Conservation (phyloP, 148 eudicot species). For the Dysphania ambrosioides region DNA sequence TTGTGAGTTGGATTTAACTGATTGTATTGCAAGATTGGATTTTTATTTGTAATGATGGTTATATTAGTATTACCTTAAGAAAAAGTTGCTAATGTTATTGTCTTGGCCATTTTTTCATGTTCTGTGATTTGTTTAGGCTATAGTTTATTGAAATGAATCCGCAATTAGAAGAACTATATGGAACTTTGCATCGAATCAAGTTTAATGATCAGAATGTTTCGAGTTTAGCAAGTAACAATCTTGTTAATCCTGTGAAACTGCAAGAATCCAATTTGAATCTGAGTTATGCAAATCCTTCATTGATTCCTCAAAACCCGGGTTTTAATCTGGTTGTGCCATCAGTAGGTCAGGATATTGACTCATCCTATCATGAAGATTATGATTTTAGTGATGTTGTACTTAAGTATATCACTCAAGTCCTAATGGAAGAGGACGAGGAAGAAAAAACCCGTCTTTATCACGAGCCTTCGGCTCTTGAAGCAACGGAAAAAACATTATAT, state of each 20-base stretch:
- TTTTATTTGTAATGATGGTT: background rate
- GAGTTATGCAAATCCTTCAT: constrained; percentile 10
- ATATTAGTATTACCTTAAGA: background rate
- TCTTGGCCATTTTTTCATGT: background rate
- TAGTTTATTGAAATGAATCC: constrained; percentile 41
- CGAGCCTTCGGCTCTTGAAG: constrained; percentile 60
- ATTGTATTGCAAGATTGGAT: background rate
- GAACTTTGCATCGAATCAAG: constrained; percentile 44
- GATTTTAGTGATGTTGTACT: constrained; percentile 64
- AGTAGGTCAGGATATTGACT: constrained; percentile 18
- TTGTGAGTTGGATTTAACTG: background rate
- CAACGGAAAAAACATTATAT: constrained; percentile 60
- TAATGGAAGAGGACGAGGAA: constrained; percentile 70
- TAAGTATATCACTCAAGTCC: constrained; percentile 60
- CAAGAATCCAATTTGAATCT: constrained; percentile 25
- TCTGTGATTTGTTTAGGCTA: constrained; percentile 17
- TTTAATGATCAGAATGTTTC: constrained; percentile 35
- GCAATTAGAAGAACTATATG: constrained; percentile 41
- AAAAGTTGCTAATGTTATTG: constrained; percentile 1
- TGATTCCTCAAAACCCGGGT: constrained; percentile 28
- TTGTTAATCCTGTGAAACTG: constrained; percentile 18
- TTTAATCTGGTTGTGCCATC: constrained; percentile 11
- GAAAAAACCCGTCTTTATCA: constrained; percentile 48
- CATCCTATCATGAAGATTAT: constrained; percentile 42
- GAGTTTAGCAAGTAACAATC: constrained; percentile 28